A percentile compares a stretch with the other conserved stretches of the same genome.
Conservation (phyloP, 768 basidiomycete genomes). For the Podaxis sp. region DNA sequence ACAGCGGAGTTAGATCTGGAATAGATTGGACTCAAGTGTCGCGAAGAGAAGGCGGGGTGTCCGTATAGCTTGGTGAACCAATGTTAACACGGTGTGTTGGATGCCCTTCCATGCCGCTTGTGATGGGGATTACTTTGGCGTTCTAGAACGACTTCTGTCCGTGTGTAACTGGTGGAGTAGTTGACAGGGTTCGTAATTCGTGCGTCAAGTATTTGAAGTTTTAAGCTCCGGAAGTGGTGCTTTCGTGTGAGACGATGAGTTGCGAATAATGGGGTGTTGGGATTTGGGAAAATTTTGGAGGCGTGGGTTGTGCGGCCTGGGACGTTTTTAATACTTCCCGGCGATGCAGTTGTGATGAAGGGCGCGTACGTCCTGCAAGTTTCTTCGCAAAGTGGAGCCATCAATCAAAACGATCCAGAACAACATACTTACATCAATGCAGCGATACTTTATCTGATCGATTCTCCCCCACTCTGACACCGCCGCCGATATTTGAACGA, state of each 20-base stretch:
- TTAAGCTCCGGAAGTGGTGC: not conserved
- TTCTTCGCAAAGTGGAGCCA: too few species aligned
- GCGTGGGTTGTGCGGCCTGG: slow-evolving; percentile 10
- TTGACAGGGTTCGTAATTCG: too few species aligned
- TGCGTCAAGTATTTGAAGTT: not conserved
- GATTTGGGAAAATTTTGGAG: not conserved
- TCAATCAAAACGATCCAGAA: too few species aligned
- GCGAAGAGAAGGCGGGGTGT: too few species aligned
- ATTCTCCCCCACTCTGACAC: too few species aligned
- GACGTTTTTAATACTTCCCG: not conserved
- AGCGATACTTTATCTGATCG: too few species aligned
- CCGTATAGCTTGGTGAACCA: not conserved
- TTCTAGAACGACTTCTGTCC: not conserved
- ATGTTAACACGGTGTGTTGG: not conserved
- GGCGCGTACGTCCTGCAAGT: too few species aligned
- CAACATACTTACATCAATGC: too few species aligned
- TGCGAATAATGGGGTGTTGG: not conserved
- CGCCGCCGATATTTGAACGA: too few species aligned
- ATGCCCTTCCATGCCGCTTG: not conserved
- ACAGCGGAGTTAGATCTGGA: slow-evolving; percentile 7
- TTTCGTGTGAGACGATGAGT: not conserved
- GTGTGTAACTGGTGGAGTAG: not conserved
- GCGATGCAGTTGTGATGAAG: too few species aligned
- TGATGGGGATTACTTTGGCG: not conserved
- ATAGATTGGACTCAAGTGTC: not conserved